Base-by-base conservation (phyloP, 1,284 basidiomycete species). In the Volvariella volvacea region DNA sequence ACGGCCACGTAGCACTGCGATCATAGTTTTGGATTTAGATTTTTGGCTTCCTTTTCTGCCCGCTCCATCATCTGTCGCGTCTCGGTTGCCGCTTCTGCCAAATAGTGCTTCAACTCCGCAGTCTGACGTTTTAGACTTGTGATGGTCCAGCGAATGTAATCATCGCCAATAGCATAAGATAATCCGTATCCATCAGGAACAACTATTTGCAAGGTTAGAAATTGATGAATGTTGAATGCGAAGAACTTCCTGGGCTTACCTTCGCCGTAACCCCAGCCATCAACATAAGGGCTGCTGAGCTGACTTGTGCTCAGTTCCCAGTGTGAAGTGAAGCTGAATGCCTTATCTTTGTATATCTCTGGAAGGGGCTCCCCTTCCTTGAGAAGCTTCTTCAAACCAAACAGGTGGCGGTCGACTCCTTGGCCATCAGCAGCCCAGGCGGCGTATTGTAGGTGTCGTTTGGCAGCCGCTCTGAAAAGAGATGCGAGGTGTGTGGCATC, bases 181-280 rank as follows among this genome's bases (percentile, higher is more conserved):
- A 97, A 68, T 8, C 96, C 95, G 59, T 92, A 99, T 12, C 95
- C 96, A 55, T 97, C 91, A 4, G 84, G 77, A 0, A 93, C 90
- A 37, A 95, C 92, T 86, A 50, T 1, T 50, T 33, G 43, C 36
- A 22, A 37, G 15, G 32, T 30, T 15, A 21, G 19, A 8, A 4
- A 15, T 17, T 32, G 38, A 17, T 25, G 10, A 41, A 48, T 37
- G 12, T 40, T 39, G 22, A 15, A 6, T n/a, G n/a, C n/a, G n/a
- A n/a, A n/a, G n/a, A 39, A n/a, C n/a, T 19, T 45, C 25, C 6
- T 28, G 33, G 36, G 63, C 78, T 50, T 48, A 89, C 87, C 91
- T 77, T 97, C 92, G 9, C 94, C 94, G 61, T 95, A 98, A 22
- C 95, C 95, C 94, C 95, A 97, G 30, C 92, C 92, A 54, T 94